Evolutionary conservation across 495 filamentous ascomycete genomes (phyloP).

Genomic region (Penicillium bovifimosum): DNA sequence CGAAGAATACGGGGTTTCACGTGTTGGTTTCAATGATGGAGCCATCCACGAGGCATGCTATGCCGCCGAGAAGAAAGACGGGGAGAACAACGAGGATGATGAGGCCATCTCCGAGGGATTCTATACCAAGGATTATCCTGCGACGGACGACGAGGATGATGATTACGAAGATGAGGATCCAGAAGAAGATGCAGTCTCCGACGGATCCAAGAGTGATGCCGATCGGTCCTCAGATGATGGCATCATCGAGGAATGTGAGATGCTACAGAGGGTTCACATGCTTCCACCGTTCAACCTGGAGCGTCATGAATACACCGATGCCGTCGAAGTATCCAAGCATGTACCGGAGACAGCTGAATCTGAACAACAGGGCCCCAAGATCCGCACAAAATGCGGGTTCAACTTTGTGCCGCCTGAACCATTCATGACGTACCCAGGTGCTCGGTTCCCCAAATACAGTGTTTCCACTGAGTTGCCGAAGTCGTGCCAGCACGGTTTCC

Average conservation of each 20-base stretch:
- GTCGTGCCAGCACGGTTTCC: not conserved
- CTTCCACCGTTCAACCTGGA: not conserved
- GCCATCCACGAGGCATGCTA: not conserved
- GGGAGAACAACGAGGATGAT: not conserved
- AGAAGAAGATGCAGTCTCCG: not conserved
- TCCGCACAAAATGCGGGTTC: no score
- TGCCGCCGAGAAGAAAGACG: not conserved
- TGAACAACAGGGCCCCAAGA: not conserved
- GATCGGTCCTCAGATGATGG: conserved; percentile 6
- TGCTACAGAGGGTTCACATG: not conserved
- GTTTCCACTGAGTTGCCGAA: conserved; percentile 4
- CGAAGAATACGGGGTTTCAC: no score
- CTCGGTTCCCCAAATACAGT: conserved; percentile 5
- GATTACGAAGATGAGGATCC: not conserved
- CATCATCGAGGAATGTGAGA: not conserved
- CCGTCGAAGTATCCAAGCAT: not conserved
- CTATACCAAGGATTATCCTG: no score
- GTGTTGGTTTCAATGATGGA: not conserved
- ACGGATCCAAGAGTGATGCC: conserved; percentile 8
- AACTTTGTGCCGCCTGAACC: not conserved
- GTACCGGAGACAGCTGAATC: not conserved
- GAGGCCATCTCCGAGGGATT: no score
- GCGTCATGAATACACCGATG: not conserved
- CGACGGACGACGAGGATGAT: no score
- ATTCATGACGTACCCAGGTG: conserved; percentile 3